Percentiles rank a stretch among this genome's conserved stretches.
Conservation (phyloP, 1,284 basidiomycete genomes). For the Microbotryum violaceum region DNA sequence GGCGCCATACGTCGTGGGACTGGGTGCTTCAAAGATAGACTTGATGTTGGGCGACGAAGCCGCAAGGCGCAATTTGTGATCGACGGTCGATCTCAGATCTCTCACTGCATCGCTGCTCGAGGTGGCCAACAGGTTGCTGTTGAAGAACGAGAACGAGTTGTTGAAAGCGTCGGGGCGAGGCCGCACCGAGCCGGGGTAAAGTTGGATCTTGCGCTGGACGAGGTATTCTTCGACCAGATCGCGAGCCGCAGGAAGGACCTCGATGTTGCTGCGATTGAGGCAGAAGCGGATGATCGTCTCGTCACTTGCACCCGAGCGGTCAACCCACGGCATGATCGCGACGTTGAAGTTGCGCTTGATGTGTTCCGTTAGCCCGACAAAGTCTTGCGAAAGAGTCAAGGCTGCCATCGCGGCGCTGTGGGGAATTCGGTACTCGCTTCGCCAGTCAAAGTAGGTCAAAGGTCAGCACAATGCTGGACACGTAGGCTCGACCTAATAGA, state of each 20-base stretch:
- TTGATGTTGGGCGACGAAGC: constrained; percentile 91
- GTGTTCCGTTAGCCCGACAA: constrained; percentile 70
- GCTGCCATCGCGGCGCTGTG: constrained; percentile 57
- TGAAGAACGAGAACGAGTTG: constrained; percentile 92
- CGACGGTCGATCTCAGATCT: background rate
- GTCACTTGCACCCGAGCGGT: constrained; percentile 49
- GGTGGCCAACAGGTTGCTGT: constrained; percentile 76
- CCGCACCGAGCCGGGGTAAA: constrained; percentile 33
- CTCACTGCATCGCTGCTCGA: constrained; percentile 45
- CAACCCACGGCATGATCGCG: constrained; percentile 51
- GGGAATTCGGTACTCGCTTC: constrained; percentile 73
- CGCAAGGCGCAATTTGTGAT: constrained; percentile 56
- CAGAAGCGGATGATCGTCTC: constrained; percentile 86
- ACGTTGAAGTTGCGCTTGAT: constrained; percentile 92
- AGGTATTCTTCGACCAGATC: constrained; percentile 92
- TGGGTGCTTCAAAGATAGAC: constrained; percentile 65
- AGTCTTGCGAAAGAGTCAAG: constrained; percentile 69
- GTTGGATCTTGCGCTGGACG: constrained; percentile 57
- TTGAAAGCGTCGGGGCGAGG: constrained; percentile 77
- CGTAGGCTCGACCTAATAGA: background rate
- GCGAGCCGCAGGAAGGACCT: constrained; percentile 78
- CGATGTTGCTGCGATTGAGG: constrained; percentile 86
- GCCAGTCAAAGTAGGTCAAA: background rate
- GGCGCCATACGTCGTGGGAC: constrained; percentile 11
- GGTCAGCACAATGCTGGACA: background rate